Evolutionary conservation across 192 early-diverging fungal genomes (phyloP).

Genomic region (Linnemannia zychae): DNA sequence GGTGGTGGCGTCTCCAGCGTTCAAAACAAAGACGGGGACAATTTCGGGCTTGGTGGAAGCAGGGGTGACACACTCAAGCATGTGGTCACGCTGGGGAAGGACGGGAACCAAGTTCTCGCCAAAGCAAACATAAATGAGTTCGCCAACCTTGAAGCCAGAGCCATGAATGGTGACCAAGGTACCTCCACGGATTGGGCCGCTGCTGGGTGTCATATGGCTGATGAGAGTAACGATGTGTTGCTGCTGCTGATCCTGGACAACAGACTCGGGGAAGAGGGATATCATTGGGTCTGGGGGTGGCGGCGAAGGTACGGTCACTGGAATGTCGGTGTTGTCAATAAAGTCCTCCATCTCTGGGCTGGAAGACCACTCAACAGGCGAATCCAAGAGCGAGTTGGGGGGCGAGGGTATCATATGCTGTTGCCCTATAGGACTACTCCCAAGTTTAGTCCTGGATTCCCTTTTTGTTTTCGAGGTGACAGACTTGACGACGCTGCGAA

Average conservation of each 20-base stretch:
- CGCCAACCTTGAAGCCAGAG: slow-evolving; percentile 40
- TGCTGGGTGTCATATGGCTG: slow-evolving; percentile 52
- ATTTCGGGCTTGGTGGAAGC: slow-evolving; percentile 48
- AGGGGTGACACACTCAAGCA: slow-evolving; percentile 53
- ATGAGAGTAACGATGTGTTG: slow-evolving; percentile 26
- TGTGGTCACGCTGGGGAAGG: slow-evolving; percentile 53
- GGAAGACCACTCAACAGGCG: slow-evolving; percentile 38
- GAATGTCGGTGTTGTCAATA: slow-evolving; percentile 49
- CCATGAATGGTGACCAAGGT: slow-evolving; percentile 53
- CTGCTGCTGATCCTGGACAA: slow-evolving; percentile 23
- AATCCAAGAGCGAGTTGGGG: slow-evolving; percentile 39
- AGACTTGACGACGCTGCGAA: slow-evolving; percentile 49
- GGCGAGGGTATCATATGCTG: slow-evolving; percentile 48
- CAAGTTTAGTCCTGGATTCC: slow-evolving; percentile 22
- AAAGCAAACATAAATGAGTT: slow-evolving; percentile 54
- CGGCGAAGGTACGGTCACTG: slow-evolving; percentile 50
- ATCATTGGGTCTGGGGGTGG: slow-evolving; percentile 52
- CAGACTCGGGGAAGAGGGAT: slow-evolving; percentile 47
- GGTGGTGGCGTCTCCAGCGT: slow-evolving; percentile 24
- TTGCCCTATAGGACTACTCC: slow-evolving; percentile 44
- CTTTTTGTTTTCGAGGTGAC: slow-evolving; percentile 44
- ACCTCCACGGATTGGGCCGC: slow-evolving; percentile 47
- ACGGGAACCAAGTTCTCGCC: slow-evolving; percentile 49
- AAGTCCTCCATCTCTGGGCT: slow-evolving; percentile 52
- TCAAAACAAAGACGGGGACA: slow-evolving; percentile 53